These are phyloP conservation scores for Suhomyces prunicola DNA, from an alignment of 805 yeast genomes.

Conservation along the genomic window DNA sequence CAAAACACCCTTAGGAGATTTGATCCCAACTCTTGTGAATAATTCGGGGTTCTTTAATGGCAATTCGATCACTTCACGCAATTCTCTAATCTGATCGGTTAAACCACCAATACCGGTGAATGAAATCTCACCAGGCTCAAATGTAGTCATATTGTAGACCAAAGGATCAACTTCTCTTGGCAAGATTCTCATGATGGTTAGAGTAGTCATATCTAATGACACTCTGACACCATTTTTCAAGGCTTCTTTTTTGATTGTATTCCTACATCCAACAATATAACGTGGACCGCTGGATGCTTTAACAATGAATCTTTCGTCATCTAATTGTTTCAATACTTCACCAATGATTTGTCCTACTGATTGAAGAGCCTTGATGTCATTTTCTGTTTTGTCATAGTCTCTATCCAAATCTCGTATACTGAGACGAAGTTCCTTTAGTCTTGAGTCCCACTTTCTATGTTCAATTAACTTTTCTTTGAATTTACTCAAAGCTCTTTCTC, in stretches of 20 bases:
- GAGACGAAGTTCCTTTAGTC: constrained; percentile 77
- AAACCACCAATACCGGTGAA: constrained; percentile 96
- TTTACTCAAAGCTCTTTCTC: constrained; percentile 71
- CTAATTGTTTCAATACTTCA: constrained; percentile 91
- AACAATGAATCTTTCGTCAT: constrained; percentile 91
- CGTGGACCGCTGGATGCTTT: constrained; percentile 97
- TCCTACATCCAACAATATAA: constrained; percentile 95
- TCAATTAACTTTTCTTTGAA: constrained; percentile 85
- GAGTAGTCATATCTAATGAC: constrained; percentile 94
- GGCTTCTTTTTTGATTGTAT: constrained; percentile 78
- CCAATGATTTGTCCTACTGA: constrained; percentile 97
- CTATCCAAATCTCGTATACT: constrained; percentile 80
- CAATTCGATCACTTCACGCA: constrained; percentile 95
- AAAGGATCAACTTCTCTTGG: constrained; percentile 98
- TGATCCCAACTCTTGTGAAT: constrained; percentile 92
- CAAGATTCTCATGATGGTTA: constrained; percentile 93
- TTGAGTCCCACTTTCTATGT: constrained; percentile 92
- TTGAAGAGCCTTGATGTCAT: constrained; percentile 94
- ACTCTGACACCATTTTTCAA: constrained; percentile 94
- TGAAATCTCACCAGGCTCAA: constrained; percentile 96
- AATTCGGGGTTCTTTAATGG: constrained; percentile 97
- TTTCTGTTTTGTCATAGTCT: constrained; percentile 88
- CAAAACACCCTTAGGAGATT: constrained; percentile 97
- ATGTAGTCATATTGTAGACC: constrained; percentile 96
- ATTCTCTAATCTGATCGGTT: constrained; percentile 90